Percentiles rank a stretch among this genome's conserved stretches.
Conservation (phyloP, 306 rosid species). For the Rosa multiflora region DNA sequence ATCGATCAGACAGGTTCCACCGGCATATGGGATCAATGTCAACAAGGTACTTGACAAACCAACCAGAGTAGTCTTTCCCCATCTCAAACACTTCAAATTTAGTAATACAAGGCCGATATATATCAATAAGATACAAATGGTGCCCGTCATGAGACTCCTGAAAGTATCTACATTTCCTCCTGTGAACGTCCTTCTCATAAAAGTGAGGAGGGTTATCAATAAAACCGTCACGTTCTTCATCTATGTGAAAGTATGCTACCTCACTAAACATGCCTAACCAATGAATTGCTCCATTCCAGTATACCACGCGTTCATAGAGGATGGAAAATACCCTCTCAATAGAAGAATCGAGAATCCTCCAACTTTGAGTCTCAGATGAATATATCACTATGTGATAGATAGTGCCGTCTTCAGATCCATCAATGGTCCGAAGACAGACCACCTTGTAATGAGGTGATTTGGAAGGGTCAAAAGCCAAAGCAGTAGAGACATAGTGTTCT, state of each 20-base stretch:
- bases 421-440: neutral
- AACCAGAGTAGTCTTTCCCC: neutral
- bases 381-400: neutral
- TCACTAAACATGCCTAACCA: neutral
- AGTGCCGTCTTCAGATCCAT: neutral
- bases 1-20: neutral
- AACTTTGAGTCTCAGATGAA: neutral
- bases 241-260: neutral
- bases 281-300: neutral
- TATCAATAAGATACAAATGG: neutral
- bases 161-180: neutral
- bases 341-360: neutral
- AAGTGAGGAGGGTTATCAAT: neutral
- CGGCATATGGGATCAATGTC: neutral
- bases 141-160: neutral
- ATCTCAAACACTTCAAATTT: neutral
- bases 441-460: neutral
- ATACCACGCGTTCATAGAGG: neutral
- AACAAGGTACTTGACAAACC: neutral
- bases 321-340: neutral
- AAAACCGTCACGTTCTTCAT: neutral
- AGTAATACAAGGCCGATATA: neutral
- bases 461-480: conserved; percentile 2
- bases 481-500: neutral
- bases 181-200: neutral